A percentile compares a stretch with the other conserved stretches of the same genome.
These are phyloP conservation scores for Cylindrotheca closterium DNA, from an alignment of 108 stramenopile genomes.

Conservation along the genomic window DNA sequence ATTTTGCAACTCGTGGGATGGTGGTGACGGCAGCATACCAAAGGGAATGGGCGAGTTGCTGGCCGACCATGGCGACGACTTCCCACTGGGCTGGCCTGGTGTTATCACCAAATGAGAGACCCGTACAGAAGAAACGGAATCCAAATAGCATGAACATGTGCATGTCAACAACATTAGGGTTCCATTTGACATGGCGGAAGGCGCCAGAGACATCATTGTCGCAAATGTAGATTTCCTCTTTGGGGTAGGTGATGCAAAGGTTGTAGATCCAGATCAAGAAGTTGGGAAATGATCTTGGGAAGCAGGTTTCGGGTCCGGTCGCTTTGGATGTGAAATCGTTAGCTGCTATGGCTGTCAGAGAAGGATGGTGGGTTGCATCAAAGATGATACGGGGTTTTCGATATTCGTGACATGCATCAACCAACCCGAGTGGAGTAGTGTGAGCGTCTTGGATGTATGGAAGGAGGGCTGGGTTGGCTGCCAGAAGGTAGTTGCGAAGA, in stretches of 20 bases:
- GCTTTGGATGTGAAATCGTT: slow-evolving; percentile 20
- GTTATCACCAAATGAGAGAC: slow-evolving; percentile 13
- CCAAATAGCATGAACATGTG: slow-evolving; percentile 1
- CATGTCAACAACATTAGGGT: slow-evolving; percentile 5
- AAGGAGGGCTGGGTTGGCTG: neutral
- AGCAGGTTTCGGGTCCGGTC: slow-evolving; percentile 1
- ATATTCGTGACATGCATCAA: neutral
- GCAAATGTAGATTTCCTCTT: neutral
- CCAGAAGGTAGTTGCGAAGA: neutral
- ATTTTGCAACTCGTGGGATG: neutral
- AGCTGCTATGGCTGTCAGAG: neutral
- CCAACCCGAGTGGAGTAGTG: slow-evolving; percentile 7
- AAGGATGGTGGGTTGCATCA: neutral
- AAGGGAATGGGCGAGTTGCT: neutral
- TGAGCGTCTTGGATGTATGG: slow-evolving; percentile 11
- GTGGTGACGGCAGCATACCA: slow-evolving; percentile 4
- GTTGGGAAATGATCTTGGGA: slow-evolving; percentile 1
- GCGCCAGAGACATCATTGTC: slow-evolving; percentile 7
- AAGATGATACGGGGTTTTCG: slow-evolving; percentile 2
- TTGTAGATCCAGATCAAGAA: slow-evolving; percentile 9
- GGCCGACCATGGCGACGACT: neutral
- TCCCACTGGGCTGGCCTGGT: slow-evolving; percentile 11
- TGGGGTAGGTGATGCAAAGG: slow-evolving; percentile 14
- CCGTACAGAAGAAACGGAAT: neutral
- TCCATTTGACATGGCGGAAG: slow-evolving; percentile 10